Evolutionary conservation across 23 red algal genomes (phyloP).

Genomic region (Gracilaria domingensis): DNA sequence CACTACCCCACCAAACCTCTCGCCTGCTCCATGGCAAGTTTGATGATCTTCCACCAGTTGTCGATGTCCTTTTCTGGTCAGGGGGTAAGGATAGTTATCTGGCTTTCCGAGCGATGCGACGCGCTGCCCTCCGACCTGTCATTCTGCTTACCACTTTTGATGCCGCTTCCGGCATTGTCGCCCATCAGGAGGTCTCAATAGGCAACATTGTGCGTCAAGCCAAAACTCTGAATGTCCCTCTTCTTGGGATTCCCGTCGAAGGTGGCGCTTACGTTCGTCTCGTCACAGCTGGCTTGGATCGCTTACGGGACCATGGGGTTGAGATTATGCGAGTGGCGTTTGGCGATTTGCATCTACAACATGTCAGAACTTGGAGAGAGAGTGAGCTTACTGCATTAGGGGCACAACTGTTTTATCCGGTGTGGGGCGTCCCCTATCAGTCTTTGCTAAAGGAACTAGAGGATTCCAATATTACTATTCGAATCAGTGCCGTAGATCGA

Average conservation of each 20-base stretch:
- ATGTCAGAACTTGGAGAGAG: constrained; percentile 76
- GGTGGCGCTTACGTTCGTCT: constrained; percentile 36
- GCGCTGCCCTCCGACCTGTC: constrained; percentile 35
- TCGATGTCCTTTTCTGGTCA: constrained; percentile 76
- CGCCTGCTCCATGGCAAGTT: constrained; percentile 32
- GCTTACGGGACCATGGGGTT: constrained; percentile 50
- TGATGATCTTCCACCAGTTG: constrained; percentile 38
- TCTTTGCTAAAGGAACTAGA: constrained; percentile 49
- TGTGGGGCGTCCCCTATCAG: constrained; percentile 52
- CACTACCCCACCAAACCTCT: not conserved
- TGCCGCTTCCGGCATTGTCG: constrained; percentile 41
- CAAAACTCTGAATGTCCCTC: constrained; percentile 27
- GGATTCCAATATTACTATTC: constrained; percentile 29
- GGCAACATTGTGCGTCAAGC: constrained; percentile 59
- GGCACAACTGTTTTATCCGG: constrained; percentile 50
- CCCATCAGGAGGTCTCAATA: constrained; percentile 75
- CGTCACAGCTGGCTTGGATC: constrained; percentile 18
- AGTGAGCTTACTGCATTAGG: constrained; percentile 7
- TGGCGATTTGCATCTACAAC: constrained; percentile 74
- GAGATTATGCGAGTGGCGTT: constrained; percentile 54
- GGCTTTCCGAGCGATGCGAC: constrained; percentile 40
- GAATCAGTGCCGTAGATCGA: constrained; percentile 41
- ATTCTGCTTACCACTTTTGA: constrained; percentile 81
- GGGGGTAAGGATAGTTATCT: constrained; percentile 82
- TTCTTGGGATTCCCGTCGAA: constrained; percentile 74